A percentile compares a stretch with the other conserved stretches of the same genome.
These are phyloP conservation scores for Botrytis sinoallii DNA, from an alignment of 2,329 filamentous ascomycete species.

Conservation along the genomic window DNA sequence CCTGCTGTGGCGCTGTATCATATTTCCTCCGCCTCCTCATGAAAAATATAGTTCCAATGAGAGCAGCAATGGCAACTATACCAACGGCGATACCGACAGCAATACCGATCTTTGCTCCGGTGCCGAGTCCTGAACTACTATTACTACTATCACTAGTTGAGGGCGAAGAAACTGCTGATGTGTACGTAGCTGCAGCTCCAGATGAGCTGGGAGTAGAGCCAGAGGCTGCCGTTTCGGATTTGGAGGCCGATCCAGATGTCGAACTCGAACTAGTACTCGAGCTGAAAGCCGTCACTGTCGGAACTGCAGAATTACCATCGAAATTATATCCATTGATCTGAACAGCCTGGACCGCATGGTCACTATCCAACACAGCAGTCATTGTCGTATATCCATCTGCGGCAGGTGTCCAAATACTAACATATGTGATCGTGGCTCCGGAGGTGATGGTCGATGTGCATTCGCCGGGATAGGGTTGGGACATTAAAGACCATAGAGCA, in stretches of 20 bases:
- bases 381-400: not conserved
- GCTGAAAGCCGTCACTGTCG: conserved; percentile 4
- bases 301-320: conserved; percentile 3
- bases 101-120: conserved; percentile 1
- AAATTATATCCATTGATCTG: conserved; percentile 18
- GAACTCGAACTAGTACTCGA: not conserved
- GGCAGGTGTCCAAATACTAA: not conserved
- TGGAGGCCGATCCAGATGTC: not conserved
- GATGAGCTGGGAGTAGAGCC: not conserved
- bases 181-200: not conserved
- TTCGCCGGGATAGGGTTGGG: not conserved
- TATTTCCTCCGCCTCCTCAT: not conserved
- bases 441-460: not conserved
- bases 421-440: conserved; percentile 12
- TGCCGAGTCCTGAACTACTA: not conserved
- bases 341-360: not conserved
- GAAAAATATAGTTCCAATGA: not conserved
- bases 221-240: not conserved
- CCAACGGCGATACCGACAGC: not conserved
- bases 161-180: not conserved
- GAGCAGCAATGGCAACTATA: not conserved
- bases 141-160: not conserved
- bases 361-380: not conserved
- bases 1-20: not conserved
- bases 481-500: not conserved